These are phyloP conservation scores for Styphnolobium japonicum DNA, from an alignment of 306 rosid genomes.

Conservation along the genomic window DNA sequence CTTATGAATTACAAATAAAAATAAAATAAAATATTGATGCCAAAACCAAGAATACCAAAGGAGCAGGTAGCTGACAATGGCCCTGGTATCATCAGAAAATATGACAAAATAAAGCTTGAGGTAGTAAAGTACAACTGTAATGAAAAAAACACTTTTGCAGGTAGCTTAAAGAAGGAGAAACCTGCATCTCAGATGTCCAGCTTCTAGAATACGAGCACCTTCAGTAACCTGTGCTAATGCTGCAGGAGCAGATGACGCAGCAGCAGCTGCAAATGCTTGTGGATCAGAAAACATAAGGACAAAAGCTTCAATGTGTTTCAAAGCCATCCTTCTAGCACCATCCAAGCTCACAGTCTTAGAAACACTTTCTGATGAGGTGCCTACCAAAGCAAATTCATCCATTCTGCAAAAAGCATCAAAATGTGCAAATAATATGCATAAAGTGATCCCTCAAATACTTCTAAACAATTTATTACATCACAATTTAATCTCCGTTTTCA, in stretches of 20 bases:
- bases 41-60: constrained; percentile 4
- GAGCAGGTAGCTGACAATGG: neutral
- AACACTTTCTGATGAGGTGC: constrained; percentile 67
- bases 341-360: constrained; percentile 93
- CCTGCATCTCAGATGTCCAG: constrained; percentile 99
- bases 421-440: constrained; percentile 20
- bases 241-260: constrained; percentile 91
- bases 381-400: constrained; percentile 84
- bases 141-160: neutral
- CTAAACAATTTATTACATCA: neutral
- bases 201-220: constrained; percentile 94
- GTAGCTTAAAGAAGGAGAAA: constrained; percentile 26
- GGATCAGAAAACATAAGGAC: constrained; percentile 83
- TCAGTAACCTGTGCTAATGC: constrained; percentile 90
- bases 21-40: neutral
- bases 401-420: constrained; percentile 58
- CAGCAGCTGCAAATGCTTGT: constrained; percentile 85
- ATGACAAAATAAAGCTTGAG: neutral
- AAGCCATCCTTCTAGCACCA: constrained; percentile 91
- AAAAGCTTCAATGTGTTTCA: constrained; percentile 89
- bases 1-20: neutral
- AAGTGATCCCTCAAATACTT: neutral
- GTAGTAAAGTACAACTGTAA: neutral
- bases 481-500: neutral
- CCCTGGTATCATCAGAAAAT: constrained; percentile 10